Evolutionary conservation across 1,284 basidiomycete genomes (phyloP).

Genomic region (Apiotrichum akiyoshidainum): DNA sequence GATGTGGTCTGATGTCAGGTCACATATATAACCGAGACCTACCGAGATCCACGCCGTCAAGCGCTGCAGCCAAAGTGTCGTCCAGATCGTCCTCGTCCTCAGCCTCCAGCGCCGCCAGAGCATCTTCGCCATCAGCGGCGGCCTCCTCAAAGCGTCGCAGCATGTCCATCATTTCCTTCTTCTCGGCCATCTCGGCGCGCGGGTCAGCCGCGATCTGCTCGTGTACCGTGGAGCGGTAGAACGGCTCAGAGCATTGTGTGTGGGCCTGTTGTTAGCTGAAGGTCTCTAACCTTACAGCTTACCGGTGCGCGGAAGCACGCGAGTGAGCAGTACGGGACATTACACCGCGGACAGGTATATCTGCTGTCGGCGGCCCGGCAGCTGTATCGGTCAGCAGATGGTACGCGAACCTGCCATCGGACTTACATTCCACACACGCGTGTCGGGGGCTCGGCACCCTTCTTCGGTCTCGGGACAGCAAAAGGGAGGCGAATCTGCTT

Average conservation of each 20-base stretch:
- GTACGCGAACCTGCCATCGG: background rate
- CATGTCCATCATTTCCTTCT: constrained; percentile 48
- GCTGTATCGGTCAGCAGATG: constrained; percentile 20
- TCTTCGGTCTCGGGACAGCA: constrained; percentile 37
- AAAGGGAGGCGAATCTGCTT: constrained; percentile 45
- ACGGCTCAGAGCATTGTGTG: constrained; percentile 50
- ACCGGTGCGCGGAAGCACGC: constrained; percentile 46
- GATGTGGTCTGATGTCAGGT: constrained; percentile 36
- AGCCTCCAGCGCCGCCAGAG: constrained; percentile 25
- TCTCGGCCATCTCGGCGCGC: constrained; percentile 36
- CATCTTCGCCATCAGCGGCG: constrained; percentile 32
- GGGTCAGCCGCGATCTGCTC: constrained; percentile 39
- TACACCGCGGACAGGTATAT: constrained; percentile 51
- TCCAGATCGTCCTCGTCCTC: constrained; percentile 34
- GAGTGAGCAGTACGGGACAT: constrained; percentile 48
- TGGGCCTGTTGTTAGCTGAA: constrained; percentile 32
- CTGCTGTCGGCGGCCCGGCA: constrained; percentile 42
- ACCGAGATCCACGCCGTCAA: constrained; percentile 45
- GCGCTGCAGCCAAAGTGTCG: constrained; percentile 25
- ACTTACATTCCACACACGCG: constrained; percentile 45
- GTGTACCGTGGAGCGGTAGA: constrained; percentile 44
- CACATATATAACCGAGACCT: background rate
- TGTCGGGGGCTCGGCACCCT: constrained; percentile 20
- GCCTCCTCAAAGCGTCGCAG: constrained; percentile 44
- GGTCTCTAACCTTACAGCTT: background rate